These are phyloP conservation scores for Diaporthe sp. DNA, from an alignment of 2,329 filamentous ascomycete species.

Conservation along the genomic window DNA sequence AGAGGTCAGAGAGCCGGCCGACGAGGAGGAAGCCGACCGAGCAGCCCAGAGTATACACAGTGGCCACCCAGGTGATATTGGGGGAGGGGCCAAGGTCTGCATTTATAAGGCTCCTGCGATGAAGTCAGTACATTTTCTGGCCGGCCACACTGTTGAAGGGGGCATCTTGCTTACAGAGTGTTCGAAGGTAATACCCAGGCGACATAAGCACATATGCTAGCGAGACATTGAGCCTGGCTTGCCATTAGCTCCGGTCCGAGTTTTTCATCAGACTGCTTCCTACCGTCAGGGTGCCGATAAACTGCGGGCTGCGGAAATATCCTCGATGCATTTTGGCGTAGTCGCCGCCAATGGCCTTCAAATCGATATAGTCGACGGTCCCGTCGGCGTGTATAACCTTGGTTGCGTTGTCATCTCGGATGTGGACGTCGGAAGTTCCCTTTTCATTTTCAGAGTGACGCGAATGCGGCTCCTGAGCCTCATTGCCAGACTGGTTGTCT, in stretches of 20 bases:
- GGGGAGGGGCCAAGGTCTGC: constrained; percentile 1
- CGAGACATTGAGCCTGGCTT: constrained; percentile 8
- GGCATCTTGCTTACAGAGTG: neutral
- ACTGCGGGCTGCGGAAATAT: constrained; percentile 52
- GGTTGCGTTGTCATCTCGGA: constrained; percentile 36
- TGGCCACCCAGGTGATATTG: constrained; percentile 4
- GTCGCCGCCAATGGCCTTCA: constrained; percentile 54
- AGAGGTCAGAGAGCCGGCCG: constrained; percentile 55
- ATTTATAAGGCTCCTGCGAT: constrained; percentile 1
- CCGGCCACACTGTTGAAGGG: neutral
- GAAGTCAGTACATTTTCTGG: neutral
- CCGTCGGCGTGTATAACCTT: constrained; percentile 52
- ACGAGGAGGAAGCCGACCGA: constrained; percentile 52
- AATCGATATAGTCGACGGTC: constrained; percentile 53
- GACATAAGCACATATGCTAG: constrained; percentile 10
- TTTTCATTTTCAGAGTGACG: neutral
- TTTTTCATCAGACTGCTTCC: neutral
- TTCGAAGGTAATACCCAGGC: constrained; percentile 7
- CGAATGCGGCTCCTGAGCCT: neutral
- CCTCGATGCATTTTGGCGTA: constrained; percentile 51
- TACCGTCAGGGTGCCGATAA: constrained; percentile 52
- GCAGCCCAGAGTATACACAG: constrained; percentile 45
- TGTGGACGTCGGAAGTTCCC: neutral
- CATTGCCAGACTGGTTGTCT: neutral
- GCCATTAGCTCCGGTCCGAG: neutral